phyloP scores from a whole-genome alignment of 108 stramenopile species.

The Pseudonitzschia delicatissima region DNA sequence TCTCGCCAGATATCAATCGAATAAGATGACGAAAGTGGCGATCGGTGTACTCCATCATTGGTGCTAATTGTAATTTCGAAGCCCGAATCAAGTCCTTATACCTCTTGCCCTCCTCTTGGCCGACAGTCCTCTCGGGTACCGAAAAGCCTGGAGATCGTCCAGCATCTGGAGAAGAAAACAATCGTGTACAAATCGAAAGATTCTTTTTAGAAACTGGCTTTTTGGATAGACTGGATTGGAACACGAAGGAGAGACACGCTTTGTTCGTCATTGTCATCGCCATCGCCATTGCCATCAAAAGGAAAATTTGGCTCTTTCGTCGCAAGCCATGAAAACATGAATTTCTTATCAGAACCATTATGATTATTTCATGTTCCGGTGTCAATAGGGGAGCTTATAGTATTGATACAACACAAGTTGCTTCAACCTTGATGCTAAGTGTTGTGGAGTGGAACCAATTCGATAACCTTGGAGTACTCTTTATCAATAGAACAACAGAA shows the following conservation, averaged over 20 bases:
- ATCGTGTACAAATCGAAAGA: background rate
- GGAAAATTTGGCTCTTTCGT: background rate
- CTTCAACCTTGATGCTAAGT: no score
- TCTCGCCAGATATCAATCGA: conserved; percentile 76
- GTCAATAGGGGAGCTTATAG: no score
- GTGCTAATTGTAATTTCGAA: conserved; percentile 81
- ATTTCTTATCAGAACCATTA: no score
- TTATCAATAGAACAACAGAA: no score
- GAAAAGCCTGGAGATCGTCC: no score
- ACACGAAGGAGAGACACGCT: background rate
- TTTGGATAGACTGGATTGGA: background rate
- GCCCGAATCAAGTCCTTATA: conserved; percentile 4
- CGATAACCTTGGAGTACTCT: no score
- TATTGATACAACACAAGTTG: no score
- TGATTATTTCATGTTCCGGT: background rate
- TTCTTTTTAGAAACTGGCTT: background rate
- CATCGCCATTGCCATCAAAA: background rate
- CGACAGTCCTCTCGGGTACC: background rate
- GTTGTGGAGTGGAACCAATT: no score
- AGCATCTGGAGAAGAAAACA: no score
- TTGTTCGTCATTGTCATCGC: conserved; percentile 2
- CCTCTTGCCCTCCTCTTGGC: background rate
- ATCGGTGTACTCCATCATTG: conserved; percentile 99
- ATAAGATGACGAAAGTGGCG: conserved; percentile 91
- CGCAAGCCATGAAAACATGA: background rate